These are phyloP conservation scores for Anethum foeniculum DNA, from an alignment of 140 eudicot species.

Conservation along the genomic window DNA sequence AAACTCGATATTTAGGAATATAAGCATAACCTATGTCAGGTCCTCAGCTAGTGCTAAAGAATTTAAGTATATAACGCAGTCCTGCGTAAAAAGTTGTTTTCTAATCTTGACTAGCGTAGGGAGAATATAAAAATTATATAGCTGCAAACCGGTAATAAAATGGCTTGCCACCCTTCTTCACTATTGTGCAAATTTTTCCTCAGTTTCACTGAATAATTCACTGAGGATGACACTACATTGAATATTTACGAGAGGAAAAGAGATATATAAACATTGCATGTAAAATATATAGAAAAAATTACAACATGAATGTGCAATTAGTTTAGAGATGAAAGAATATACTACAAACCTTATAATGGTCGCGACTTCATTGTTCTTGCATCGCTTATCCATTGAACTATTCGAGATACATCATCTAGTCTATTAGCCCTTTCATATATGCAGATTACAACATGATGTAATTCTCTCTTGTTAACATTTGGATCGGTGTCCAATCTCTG, in stretches of 20 bases:
- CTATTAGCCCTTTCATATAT: constrained; percentile 77
- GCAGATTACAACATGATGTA: constrained; percentile 73
- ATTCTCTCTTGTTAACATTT: constrained; percentile 70
- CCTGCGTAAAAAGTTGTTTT: not conserved
- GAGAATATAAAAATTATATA: not conserved
- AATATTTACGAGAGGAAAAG: not conserved
- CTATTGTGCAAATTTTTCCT: not conserved
- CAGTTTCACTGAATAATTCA: not conserved
- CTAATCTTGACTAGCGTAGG: not conserved
- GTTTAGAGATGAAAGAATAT: not conserved
- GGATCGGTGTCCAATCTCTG: constrained; percentile 50
- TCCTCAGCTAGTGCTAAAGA: not conserved
- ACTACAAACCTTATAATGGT: not conserved
- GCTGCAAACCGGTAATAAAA: not conserved
- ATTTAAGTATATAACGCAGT: not conserved
- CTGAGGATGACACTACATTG: too few relatives aligned
- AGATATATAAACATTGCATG: not conserved
- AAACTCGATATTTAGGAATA: not conserved
- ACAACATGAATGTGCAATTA: constrained; percentile 2
- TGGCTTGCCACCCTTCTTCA: not conserved
- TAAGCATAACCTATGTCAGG: not conserved
- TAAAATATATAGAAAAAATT: not conserved
- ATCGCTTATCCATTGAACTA: constrained; percentile 49
- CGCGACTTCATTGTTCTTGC: constrained; percentile 33
- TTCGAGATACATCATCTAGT: constrained; percentile 65